Conservation (phyloP, 1,139 yeast genomes). For the Casaregolazyma suthepensis region DNA sequence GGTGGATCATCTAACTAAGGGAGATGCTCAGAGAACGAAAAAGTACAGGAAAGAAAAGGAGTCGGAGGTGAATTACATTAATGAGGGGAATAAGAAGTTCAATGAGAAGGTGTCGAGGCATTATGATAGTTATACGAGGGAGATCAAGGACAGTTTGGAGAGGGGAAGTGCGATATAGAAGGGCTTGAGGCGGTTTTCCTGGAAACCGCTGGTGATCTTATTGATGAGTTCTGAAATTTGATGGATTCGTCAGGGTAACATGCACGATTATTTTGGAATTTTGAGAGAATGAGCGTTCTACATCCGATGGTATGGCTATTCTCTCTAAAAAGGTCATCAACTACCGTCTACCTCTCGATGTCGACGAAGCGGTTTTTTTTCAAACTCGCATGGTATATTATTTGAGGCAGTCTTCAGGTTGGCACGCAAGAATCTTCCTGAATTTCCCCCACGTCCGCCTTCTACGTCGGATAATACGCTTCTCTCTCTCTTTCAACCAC, state of each 20-base stretch:
- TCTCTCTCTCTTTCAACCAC: background rate
- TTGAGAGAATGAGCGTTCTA: too few species aligned
- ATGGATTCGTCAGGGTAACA: too few species aligned
- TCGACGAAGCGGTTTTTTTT: background rate
- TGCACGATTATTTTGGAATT: too few species aligned
- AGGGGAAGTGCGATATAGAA: conserved; percentile 35
- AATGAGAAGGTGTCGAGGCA: conserved; percentile 63
- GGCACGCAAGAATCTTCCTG: too few species aligned
- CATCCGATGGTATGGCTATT: too few species aligned
- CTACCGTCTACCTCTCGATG: background rate
- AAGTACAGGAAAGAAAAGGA: conserved; percentile 30
- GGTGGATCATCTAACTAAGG: conserved; percentile 37
- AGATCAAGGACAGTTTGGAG: conserved; percentile 37
- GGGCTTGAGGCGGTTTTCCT: too few species aligned
- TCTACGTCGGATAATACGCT: background rate
- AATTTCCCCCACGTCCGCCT: background rate
- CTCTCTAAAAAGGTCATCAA: too few species aligned
- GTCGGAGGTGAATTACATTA: conserved; percentile 42
- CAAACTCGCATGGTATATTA: background rate
- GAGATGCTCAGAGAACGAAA: conserved; percentile 32
- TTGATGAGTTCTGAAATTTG: too few species aligned
- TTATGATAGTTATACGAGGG: conserved; percentile 43
- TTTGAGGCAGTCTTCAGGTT: too few species aligned
- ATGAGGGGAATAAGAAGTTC: conserved; percentile 73
- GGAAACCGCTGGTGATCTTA: too few species aligned